Base-by-base conservation (phyloP, 169 alveolate genomes). In the Blepharisma undulans region DNA sequence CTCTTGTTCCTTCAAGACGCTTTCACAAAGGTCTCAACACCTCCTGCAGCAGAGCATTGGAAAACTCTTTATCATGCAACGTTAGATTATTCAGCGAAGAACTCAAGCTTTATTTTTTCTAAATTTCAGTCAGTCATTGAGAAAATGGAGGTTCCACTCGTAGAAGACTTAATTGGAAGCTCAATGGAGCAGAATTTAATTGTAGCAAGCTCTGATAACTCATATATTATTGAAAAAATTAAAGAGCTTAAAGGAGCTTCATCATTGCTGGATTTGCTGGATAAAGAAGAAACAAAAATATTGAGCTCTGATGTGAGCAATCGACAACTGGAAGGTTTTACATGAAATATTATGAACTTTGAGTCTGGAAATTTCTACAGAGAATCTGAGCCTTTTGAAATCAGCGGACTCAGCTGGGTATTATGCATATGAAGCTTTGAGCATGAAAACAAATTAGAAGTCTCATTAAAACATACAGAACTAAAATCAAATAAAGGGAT, bases 371-470 rank as follows among this genome's bases (percentile, higher is more conserved):
- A 82, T 60, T 82, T 82, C 60, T 82, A 82, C 22, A 60, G 27
- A 22, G 89, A 82, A 60, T 25, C 78, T 82, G 89, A 82, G n/a
- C 25, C 30, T 36, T 82, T 82, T 12, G 48, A 82, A 8, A 36
- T 82, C 7, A 72, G 77, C n/a, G 72, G 36, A 30, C 27, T 48
- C 18, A 72, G 60, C 36, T 82, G 89, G 89, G 78, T 48, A 0
- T 48, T 82, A n/a, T 82, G 89, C n/a, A 22, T 82, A 22, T 82
- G 89, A 72, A 25, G 89, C 34, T 82, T 82, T 30, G 89, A 82
- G 48, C 89, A 82, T 82, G 89, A 82, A 59, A 82, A 60, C 7
- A 34, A 72, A 59, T 74, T 82, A 32, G 89, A 82, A 82, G 25
- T 82, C 19, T 82, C 89, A 10, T 6, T 82, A 59, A 82, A 82